Base-by-base conservation (phyloP, 2,329 filamentous ascomycete genomes). In the Colletotrichum nymphaeae region DNA sequence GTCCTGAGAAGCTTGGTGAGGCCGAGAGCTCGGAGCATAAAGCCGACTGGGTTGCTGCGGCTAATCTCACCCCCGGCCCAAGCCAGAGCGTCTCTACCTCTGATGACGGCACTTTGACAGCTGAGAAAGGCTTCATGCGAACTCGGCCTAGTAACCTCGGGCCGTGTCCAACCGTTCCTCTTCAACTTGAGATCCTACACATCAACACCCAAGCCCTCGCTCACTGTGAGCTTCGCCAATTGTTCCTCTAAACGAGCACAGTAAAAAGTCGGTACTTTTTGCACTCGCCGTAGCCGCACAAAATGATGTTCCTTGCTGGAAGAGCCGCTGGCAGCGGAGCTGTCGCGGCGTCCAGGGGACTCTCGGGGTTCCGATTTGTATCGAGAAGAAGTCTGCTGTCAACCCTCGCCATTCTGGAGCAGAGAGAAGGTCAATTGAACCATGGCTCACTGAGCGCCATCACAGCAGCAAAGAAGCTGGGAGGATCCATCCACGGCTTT, bases 351-450 rank as follows among this genome's bases (percentile, higher is more conserved):
- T 62, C 56, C 22, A 53, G 60, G 26, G 80, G 79, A 75, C 77
- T 81, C 62, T 79, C 75, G 63, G 76, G 81, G 73, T 79, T 79
- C 74, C 67, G 67, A 52, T 30, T 49, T 35, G 59, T 46, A 19
- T 73, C 71, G 28, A 57, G 60, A 7, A 73, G 69, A 56, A 66
- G 90, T 78, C 87, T 97, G 74, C 88, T 97, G 72, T 98, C 95
- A 63, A 97, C 95, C 46, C 90, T 99, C 69, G 96, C 96, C 58
- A 87, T 99, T 67, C 90, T 99, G 75, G 97, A 99, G 85, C 97
- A 98, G 85, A 92, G 93, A 79, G 93, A 97, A 79, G 97, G 97
- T 75, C 93, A 95, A 85, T 90, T 99, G 76, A 95, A 94, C 80
- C 85, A 89, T 74, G 93, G 93, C 26, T 98, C 95, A 5, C 87